Conservation (phyloP, 352 stramenopile genomes). For the Pythium monospermum region DNA sequence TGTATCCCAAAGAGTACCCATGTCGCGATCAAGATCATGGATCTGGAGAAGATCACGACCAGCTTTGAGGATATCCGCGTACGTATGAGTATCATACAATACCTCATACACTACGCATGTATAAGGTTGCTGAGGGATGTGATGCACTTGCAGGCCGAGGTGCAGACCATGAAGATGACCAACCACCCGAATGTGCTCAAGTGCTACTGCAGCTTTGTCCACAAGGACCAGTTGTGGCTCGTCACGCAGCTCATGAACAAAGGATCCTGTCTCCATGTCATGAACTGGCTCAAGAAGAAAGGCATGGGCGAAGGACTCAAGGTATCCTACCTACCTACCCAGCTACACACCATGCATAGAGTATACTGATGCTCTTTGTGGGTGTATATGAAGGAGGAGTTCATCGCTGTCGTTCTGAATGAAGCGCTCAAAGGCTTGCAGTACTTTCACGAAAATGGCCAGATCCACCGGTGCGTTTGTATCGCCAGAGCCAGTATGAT, state of each 20-base stretch:
- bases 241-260: slow-evolving; percentile 99
- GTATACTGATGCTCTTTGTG: slow-evolving; percentile 1
- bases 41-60: slow-evolving; percentile 98
- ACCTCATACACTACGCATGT: too few relatives aligned
- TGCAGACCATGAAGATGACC: slow-evolving; percentile 98
- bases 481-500: too few relatives aligned
- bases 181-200: slow-evolving; percentile 98
- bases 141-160: slow-evolving; percentile 66
- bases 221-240: slow-evolving; percentile 97
- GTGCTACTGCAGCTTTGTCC: slow-evolving; percentile 97
- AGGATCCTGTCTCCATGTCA: slow-evolving; percentile 95
- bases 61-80: slow-evolving; percentile 90
- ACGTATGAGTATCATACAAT: slow-evolving; percentile 16
- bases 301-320: slow-evolving; percentile 82
- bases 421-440: slow-evolving; percentile 96
- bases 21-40: slow-evolving; percentile 99
- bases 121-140: too few relatives aligned
- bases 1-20: slow-evolving; percentile 84
- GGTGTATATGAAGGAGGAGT: slow-evolving; percentile 79
- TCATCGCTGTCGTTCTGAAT: slow-evolving; percentile 96
- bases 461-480: slow-evolving; percentile 92
- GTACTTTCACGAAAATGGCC: slow-evolving; percentile 99
- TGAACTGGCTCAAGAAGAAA: slow-evolving; percentile 93
- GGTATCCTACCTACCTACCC: slow-evolving; percentile 3
- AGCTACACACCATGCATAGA: background rate